Percentiles rank a stretch among this genome's conserved stretches.
Conservation (phyloP, 352 stramenopile genomes). For the Phytophthora agathidicida region DNA sequence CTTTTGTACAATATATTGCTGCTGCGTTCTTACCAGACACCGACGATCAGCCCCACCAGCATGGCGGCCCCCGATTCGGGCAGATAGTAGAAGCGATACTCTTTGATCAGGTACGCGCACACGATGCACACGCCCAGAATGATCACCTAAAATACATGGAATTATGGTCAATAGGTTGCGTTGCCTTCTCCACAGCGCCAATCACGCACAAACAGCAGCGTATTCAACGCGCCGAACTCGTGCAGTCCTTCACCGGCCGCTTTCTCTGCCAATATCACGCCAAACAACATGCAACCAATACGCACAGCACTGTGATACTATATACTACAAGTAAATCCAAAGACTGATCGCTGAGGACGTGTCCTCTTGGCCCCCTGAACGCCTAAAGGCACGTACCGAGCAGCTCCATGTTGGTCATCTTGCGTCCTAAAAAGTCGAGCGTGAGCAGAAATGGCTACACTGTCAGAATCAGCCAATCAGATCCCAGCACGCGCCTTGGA, state of each 20-base stretch:
- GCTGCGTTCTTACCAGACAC: slow-evolving; percentile 52
- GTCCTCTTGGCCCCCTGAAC: background rate
- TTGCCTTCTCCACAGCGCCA: background rate
- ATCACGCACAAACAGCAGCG: slow-evolving; percentile 78
- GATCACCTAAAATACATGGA: slow-evolving; percentile 54
- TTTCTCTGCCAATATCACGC: slow-evolving; percentile 52
- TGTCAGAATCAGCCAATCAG: slow-evolving; percentile 4
- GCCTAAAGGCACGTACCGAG: slow-evolving; percentile 32
- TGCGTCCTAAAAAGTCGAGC: slow-evolving; percentile 3
- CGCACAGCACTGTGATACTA: background rate
- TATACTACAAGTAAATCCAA: background rate
- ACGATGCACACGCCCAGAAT: slow-evolving; percentile 92
- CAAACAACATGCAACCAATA: background rate
- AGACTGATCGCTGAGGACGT: too few relatives aligned
- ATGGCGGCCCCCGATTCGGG: slow-evolving; percentile 92
- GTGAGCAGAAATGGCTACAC: slow-evolving; percentile 6
- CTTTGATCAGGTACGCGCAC: slow-evolving; percentile 90
- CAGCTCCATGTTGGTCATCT: slow-evolving; percentile 42
- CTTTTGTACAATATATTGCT: background rate
- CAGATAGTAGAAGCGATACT: slow-evolving; percentile 92
- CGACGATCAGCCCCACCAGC: slow-evolving; percentile 90
- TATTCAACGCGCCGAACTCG: slow-evolving; percentile 89
- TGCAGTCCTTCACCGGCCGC: slow-evolving; percentile 68
- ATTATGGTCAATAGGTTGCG: background rate
- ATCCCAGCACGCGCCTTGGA: background rate